Evolutionary conservation across 1,284 basidiomycete species (phyloP), one percentile per base, ranked within the genome.

Genomic region (Earliella scabrosa): DNA sequence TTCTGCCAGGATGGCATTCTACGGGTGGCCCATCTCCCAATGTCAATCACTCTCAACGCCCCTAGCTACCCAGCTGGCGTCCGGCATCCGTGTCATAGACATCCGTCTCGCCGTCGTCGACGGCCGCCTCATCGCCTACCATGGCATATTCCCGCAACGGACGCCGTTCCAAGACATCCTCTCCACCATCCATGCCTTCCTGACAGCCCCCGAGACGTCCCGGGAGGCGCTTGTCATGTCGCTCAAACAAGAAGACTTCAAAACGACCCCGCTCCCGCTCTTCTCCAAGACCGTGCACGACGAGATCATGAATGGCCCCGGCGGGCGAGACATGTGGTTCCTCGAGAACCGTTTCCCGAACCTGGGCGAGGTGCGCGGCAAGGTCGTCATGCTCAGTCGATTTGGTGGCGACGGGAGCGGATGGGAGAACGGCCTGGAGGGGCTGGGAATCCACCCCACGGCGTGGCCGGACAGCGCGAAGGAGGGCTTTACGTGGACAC

Each of bases 311-410:
- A 67, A 66, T 36, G 80, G 82, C 0, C 80, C 82, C 3, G 85
- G 86, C 10, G 84, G 85, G 9, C 63, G 74, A 31, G 81, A 77
- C 4, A 83, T 90, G 79, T 95, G 92, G 90, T 94, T 83, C 68
- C 72, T 95, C 31, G 82, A 89, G 64, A 88, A 94, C 65, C 75
- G 87, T 3, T 79, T 96, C 53, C 93, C 94, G 1, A 77, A 52
- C 0, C 79, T 96, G 0, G 92, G 90, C 2, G 88, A 95, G 69
- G 92, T 90, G 9, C 77, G 94, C 65, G 93, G 93, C 2, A 90
- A 87, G 71, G 85, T 86, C 6, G 80, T 95, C 31, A 73, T 97
- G 75, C 84, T 96, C 66, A 93, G 90, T 62, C 82, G 94, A 21
- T 96, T 95, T 67, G 87, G 89, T 1, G 84, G 79, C 1, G 77